A percentile compares a stretch with the other conserved stretches of the same genome.
phyloP scores from a whole-genome alignment of 441 rosid species.

The Syzygium malaccense region DNA sequence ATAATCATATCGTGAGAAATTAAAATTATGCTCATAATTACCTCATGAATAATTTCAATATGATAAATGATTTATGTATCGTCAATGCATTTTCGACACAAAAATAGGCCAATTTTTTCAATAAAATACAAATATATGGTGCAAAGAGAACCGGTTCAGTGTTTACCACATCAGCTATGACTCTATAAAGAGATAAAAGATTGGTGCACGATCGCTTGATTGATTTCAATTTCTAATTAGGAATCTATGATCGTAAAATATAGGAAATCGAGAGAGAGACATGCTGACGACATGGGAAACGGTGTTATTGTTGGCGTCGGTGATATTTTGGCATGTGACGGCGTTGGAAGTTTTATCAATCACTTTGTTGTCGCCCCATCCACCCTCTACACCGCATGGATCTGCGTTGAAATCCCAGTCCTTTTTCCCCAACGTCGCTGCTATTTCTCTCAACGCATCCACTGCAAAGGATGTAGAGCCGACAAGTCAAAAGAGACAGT shows the following conservation, averaged over 20 bases:
- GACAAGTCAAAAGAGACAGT: not conserved
- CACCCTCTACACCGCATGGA: not conserved
- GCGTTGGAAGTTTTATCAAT: not conserved
- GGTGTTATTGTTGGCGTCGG: not conserved
- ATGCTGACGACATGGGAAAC: not conserved
- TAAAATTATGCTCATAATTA: not conserved
- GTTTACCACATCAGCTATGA: too few species aligned
- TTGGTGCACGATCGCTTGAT: rapidly evolving
- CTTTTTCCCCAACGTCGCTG: not conserved
- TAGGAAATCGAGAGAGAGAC: not conserved
- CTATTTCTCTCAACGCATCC: not conserved
- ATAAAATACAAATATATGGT: not conserved
- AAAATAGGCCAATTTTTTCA: rapidly evolving
- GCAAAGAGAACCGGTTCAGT: not conserved
- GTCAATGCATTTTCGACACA: rapidly evolving
- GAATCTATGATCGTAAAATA: too few species aligned
- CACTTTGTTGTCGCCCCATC: not conserved
- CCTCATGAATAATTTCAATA: too few species aligned
- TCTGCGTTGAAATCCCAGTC: too few species aligned
- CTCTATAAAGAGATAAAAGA: not conserved
- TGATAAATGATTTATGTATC: not conserved
- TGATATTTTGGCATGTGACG: not conserved
- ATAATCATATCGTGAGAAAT: too few species aligned
- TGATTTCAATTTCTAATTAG: not conserved
- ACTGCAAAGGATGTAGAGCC: too few species aligned